Evolutionary conservation across 1,139 yeast species (phyloP).

Genomic region (Pichia sp.): DNA sequence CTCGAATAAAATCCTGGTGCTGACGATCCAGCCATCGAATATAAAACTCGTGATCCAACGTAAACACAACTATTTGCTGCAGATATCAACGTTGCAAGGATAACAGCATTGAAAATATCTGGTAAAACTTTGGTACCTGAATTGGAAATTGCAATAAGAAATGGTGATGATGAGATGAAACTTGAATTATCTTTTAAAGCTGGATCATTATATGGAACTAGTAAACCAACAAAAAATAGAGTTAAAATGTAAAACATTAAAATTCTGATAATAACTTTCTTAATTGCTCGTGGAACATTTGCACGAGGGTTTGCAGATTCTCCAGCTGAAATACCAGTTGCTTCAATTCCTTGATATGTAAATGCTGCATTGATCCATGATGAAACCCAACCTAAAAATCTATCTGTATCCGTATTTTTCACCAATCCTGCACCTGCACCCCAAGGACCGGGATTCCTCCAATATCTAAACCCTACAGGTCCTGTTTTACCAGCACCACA

Average conservation of each 20-base stretch:
- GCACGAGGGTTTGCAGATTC: slow-evolving; percentile 78
- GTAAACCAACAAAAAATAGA: slow-evolving; percentile 71
- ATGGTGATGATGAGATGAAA: slow-evolving; percentile 43
- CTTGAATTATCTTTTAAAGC: slow-evolving; percentile 20
- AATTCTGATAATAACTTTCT: slow-evolving; percentile 76
- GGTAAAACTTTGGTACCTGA: slow-evolving; percentile 66
- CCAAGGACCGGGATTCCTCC: slow-evolving; percentile 92
- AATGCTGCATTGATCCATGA: slow-evolving; percentile 58
- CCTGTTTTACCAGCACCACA: slow-evolving; percentile 41
- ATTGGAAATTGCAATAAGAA: slow-evolving; percentile 51
- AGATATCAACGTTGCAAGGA: slow-evolving; percentile 59
- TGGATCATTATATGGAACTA: slow-evolving; percentile 73
- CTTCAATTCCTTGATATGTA: slow-evolving; percentile 75
- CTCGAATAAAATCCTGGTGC: slow-evolving; percentile 51
- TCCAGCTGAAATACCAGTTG: slow-evolving; percentile 84
- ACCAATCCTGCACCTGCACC: slow-evolving; percentile 46
- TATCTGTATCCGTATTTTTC: slow-evolving; percentile 40
- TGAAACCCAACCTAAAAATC: slow-evolving; percentile 56
- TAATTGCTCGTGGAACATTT: slow-evolving; percentile 78
- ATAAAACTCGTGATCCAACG: slow-evolving; percentile 67
- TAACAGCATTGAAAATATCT: slow-evolving; percentile 69
- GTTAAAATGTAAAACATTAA: slow-evolving; percentile 73
- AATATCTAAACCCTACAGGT: slow-evolving; percentile 74
- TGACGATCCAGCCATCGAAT: slow-evolving; percentile 55
- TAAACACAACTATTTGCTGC: slow-evolving; percentile 81